Conservation (phyloP, 768 basidiomycete genomes). For the Coprinellus micaceus region DNA sequence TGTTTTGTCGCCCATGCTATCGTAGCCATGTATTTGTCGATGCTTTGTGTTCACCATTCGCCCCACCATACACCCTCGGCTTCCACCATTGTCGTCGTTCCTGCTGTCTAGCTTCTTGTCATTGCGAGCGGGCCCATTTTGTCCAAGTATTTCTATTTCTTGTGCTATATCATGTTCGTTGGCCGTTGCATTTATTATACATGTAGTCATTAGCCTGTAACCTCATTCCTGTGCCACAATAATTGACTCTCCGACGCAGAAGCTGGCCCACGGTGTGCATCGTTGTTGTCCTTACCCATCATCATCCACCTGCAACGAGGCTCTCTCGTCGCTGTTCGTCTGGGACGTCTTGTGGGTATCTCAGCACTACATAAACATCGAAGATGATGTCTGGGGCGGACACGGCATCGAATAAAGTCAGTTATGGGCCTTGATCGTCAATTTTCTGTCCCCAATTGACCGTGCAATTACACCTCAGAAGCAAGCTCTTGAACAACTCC, state of each 20-base stretch:
- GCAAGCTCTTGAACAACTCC: constrained; percentile 46
- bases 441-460: constrained; percentile 11
- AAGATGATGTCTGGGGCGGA: constrained; percentile 48
- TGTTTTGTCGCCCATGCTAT: no score
- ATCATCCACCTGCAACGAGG: constrained; percentile 27
- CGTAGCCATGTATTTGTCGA: no score
- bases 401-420: constrained; percentile 48
- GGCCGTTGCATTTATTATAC: neutral
- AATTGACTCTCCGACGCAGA: constrained; percentile 53
- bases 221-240: constrained; percentile 33
- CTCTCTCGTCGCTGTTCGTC: constrained; percentile 12
- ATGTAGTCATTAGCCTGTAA: neutral
- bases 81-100: no score
- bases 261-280: constrained; percentile 18
- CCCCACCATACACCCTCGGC: no score
- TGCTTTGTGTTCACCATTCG: no score
- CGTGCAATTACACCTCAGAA: constrained; percentile 26
- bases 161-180: neutral
- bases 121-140: neutral
- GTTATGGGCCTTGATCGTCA: constrained; percentile 20
- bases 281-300: constrained; percentile 11
- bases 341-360: constrained; percentile 17
- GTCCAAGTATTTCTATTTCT: neutral
- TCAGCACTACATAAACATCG: constrained; percentile 16
- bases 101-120: neutral